A percentile compares a stretch with the other conserved stretches of the same genome.
Conservation (phyloP, 306 rosid species). For the Quercus cerris region DNA sequence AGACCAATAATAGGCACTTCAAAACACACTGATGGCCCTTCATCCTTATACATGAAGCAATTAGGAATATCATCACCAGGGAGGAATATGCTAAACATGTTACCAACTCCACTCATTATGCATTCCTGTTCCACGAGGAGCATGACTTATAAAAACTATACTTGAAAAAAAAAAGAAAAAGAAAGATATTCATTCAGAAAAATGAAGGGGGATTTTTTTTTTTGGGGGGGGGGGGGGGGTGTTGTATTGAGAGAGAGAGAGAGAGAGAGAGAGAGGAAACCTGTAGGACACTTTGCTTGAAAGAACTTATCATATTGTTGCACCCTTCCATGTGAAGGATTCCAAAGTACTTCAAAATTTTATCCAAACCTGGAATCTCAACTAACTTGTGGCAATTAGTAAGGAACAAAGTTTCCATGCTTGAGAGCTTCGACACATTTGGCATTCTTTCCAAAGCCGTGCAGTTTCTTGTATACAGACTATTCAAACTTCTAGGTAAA, state of each 20-base stretch:
- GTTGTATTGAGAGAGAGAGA: too few species aligned
- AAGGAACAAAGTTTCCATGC: neutral
- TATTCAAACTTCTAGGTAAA: too few species aligned
- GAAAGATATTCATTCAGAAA: too few species aligned
- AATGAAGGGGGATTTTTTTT: too few species aligned
- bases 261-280: conserved; percentile 6
- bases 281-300: conserved; percentile 17
- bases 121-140: too few species aligned
- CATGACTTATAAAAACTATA: too few species aligned
- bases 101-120: too few species aligned
- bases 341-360: neutral
- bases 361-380: conserved; percentile 17
- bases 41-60: neutral
- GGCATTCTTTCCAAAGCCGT: conserved; percentile 8
- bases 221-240: too few species aligned
- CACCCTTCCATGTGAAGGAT: conserved; percentile 14
- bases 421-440: conserved; percentile 3
- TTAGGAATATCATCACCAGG: neutral
- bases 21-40: neutral
- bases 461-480: neutral
- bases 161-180: too few species aligned
- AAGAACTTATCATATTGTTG: conserved; percentile 1
- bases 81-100: neutral
- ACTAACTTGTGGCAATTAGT: conserved; percentile 10
- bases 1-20: neutral